These are phyloP conservation scores for Flammula alnicola DNA, from an alignment of 1,284 basidiomycete species.

Conservation along the genomic window DNA sequence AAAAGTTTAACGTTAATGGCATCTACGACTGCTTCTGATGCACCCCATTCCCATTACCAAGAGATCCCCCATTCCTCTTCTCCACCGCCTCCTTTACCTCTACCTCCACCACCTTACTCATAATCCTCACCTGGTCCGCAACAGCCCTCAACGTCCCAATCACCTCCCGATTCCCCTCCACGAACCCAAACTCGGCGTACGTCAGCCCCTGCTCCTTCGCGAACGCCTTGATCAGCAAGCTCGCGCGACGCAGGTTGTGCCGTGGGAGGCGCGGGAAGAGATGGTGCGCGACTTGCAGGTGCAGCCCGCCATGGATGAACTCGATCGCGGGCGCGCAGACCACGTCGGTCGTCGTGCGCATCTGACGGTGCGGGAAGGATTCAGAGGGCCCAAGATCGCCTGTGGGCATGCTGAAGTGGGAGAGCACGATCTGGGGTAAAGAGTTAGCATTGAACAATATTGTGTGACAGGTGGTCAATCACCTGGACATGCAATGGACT, in stretches of 20 bases:
- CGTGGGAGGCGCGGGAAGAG: conserved; percentile 95
- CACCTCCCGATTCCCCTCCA: conserved; percentile 83
- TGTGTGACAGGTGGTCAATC: conserved; percentile 21
- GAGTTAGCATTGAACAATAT: conserved; percentile 2
- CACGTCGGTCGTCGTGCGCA: conserved; percentile 96
- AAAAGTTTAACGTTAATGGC: too few relatives aligned
- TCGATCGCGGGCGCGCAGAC: conserved; percentile 83
- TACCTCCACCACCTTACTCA: conserved; percentile 72
- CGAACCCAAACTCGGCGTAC: conserved; percentile 91
- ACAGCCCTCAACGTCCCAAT: conserved; percentile 77
- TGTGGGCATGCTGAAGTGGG: conserved; percentile 96
- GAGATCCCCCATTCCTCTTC: conserved; percentile 39
- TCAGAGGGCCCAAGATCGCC: conserved; percentile 90
- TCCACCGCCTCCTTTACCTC: conserved; percentile 65
- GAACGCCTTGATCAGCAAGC: conserved; percentile 83
- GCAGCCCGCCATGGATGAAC: conserved; percentile 92
- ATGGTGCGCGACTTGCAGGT: conserved; percentile 97
- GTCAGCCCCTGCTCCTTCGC: conserved; percentile 82
- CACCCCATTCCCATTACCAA: conserved; percentile 21
- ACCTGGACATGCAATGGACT: conserved; percentile 89
- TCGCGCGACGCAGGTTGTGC: conserved; percentile 88
- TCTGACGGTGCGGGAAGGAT: conserved; percentile 91
- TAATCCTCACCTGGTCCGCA: conserved; percentile 80
- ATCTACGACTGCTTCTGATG: too few relatives aligned
- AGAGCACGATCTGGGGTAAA: conserved; percentile 86